A percentile compares a stretch with the other conserved stretches of the same genome.
Evolutionary conservation across 768 basidiomycete genomes (phyloP).

Genomic region (Suillus weaverae): DNA sequence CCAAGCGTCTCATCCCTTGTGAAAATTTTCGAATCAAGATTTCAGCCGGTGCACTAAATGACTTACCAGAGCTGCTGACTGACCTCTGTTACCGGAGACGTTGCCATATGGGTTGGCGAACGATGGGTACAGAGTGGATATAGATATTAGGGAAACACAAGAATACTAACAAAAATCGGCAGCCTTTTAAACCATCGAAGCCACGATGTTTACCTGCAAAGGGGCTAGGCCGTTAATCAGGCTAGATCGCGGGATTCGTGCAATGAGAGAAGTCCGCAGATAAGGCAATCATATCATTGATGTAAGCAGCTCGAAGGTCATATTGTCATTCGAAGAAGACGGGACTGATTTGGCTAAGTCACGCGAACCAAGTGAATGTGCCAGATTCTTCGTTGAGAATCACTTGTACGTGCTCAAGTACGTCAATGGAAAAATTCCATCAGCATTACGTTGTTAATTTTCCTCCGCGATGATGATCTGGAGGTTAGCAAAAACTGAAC

Average conservation of each 20-base stretch:
- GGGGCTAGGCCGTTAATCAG: constrained; percentile 52
- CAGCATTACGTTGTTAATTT: constrained; percentile 31
- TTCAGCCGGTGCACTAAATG: constrained; percentile 5
- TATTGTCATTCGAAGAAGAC: constrained; percentile 22
- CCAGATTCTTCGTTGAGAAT: constrained; percentile 25
- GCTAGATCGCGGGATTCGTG: constrained; percentile 57
- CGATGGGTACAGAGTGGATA: constrained; percentile 27
- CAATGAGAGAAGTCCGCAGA: constrained; percentile 45
- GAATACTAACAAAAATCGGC: constrained; percentile 22
- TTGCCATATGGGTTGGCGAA: constrained; percentile 45
- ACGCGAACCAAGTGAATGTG: constrained; percentile 27
- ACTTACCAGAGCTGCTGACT: constrained; percentile 68
- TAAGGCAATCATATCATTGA: constrained; percentile 25
- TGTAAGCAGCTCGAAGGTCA: constrained; percentile 15
- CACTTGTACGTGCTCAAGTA: constrained; percentile 24
- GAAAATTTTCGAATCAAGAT: constrained; percentile 23
- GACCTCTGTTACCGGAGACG: constrained; percentile 60
- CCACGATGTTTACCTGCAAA: constrained; percentile 26
- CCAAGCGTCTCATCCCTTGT: constrained; percentile 67
- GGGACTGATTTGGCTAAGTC: constrained; percentile 26
- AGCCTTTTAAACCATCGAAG: constrained; percentile 39
- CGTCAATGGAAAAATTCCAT: constrained; percentile 36
- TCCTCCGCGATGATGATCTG: constrained; percentile 18
- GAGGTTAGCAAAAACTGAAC: constrained; percentile 20
- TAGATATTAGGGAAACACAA: constrained; percentile 39